Base-by-base conservation (phyloP, 2,329 filamentous ascomycete species). In the Magnaporthiopsis rhizophila region DNA sequence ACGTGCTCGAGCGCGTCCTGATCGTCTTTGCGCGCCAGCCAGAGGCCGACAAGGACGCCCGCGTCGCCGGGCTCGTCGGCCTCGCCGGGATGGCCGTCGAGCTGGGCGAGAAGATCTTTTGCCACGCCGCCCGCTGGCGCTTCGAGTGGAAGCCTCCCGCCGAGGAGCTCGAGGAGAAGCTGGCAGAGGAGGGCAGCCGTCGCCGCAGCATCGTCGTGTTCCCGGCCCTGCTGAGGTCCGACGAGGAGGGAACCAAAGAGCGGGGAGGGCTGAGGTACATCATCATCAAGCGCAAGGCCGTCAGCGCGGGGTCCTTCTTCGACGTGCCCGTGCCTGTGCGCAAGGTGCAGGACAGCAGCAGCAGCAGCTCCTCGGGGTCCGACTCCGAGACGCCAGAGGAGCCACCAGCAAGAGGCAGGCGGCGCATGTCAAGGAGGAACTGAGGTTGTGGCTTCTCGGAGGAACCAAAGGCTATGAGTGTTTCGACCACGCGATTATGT, bases 51-150 rank as follows among this genome's bases (percentile, higher is more conserved):
- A 56, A 36, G 38, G 63, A 61, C 3, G 59, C 56, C 12, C 59
- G 63, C 45, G 11, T 61, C 5, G 50, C 63, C 9, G 59, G 45
- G 6, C 50, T 64, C 24, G 50, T 32, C n/a, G n/a, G 28, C 50
- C 32, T 64, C 32, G 59, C 63, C 9, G 53, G 50, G 21, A 32
- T 53, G 15, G 59, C 63, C 32, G 57, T 64, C 30, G 63, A 64
- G 50, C 50, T 64, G 50, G 63, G 63, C 53, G 63, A 64, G 58
- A 64, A 64, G 63, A 34, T 64, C 53, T 64, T 64, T 34, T 61
- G 59, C 59, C 63, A 64, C 63, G 28, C 50, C 11, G 30, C 59
- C 30, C 59, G 59, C 8, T 64, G 63, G 63, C 30, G 45, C 30
- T 64, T 64, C 59, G 63, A 64, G 63, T 64, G 63, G 63, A 21